These are phyloP conservation scores for Cicer chorassanicum DNA, from an alignment of 306 rosid species.

Conservation along the genomic window DNA sequence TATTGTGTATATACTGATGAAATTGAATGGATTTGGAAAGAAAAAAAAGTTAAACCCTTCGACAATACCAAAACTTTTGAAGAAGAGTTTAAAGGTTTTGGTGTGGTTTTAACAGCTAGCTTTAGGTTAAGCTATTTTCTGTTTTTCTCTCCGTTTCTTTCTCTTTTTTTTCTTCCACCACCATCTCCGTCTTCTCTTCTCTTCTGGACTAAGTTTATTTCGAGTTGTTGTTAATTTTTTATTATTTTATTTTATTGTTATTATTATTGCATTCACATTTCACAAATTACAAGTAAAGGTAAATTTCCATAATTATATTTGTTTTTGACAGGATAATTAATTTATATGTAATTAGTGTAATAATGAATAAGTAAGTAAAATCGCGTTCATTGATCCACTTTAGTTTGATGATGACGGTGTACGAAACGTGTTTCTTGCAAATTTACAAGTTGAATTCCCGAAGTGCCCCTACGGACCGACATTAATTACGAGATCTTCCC, in stretches of 20 bases:
- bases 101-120: background rate
- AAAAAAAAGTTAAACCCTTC: constrained; percentile 40
- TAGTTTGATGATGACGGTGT: background rate
- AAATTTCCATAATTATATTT: too few species aligned
- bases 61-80: constrained; percentile 35
- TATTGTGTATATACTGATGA: constrained; percentile 15
- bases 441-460: background rate
- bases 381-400: background rate
- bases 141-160: constrained; percentile 38
- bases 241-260: too few species aligned
- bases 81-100: constrained; percentile 40
- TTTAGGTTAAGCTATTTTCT: background rate
- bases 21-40: constrained; percentile 39
- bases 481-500: background rate
- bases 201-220: constrained; percentile 41
- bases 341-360: background rate
- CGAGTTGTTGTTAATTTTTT: background rate
- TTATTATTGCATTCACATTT: too few species aligned
- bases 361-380: background rate
- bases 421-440: constrained; percentile 12
- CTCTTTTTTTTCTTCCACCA: constrained; percentile 47
- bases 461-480: background rate
- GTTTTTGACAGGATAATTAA: background rate
- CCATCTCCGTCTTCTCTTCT: constrained; percentile 46
- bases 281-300: too few species aligned